These are phyloP conservation scores for Orbilia blumenaviensis DNA, from an alignment of 2,329 filamentous ascomycete genomes.

Conservation along the genomic window DNA sequence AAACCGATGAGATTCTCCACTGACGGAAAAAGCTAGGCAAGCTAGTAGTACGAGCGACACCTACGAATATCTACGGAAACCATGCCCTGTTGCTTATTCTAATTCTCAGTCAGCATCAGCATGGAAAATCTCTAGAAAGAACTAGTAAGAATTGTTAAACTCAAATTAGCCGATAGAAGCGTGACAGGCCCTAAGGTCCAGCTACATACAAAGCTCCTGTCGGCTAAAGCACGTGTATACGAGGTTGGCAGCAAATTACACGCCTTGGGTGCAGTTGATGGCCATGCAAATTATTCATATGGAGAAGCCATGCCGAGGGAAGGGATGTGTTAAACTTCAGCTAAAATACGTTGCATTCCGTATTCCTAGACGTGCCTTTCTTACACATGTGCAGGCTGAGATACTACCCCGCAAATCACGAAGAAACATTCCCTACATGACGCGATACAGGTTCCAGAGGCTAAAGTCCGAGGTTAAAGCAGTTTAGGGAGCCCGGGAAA, in stretches of 20 bases:
- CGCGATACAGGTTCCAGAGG: neutral
- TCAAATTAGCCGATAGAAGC: conserved; percentile 37
- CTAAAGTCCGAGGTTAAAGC: neutral
- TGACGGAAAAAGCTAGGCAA: neutral
- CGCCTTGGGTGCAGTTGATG: conserved; percentile 5
- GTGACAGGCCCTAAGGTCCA: neutral
- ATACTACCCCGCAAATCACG: conserved; percentile 7
- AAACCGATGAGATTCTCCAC: conserved; percentile 3
- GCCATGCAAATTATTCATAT: neutral
- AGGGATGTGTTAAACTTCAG: neutral
- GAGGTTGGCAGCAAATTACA: conserved; percentile 21
- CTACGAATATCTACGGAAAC: conserved; percentile 1
- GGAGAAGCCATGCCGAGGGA: neutral
- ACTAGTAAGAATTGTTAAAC: conserved; percentile 1
- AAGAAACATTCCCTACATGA: neutral
- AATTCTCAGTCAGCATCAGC: neutral
- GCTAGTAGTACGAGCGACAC: neutral
- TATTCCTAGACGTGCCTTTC: conserved; percentile 1
- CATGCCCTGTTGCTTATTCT: neutral
- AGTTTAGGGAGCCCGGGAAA: neutral
- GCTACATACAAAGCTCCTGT: conserved; percentile 26
- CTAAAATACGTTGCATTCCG: neutral
- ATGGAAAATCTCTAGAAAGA: neutral
- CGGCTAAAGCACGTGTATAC: conserved; percentile 52
- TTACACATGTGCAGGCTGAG: neutral